Percentiles rank a stretch among this genome's conserved stretches.
phyloP scores from a whole-genome alignment of 2,329 filamentous ascomycete genomes.

The Mollisiaceae sp. region DNA sequence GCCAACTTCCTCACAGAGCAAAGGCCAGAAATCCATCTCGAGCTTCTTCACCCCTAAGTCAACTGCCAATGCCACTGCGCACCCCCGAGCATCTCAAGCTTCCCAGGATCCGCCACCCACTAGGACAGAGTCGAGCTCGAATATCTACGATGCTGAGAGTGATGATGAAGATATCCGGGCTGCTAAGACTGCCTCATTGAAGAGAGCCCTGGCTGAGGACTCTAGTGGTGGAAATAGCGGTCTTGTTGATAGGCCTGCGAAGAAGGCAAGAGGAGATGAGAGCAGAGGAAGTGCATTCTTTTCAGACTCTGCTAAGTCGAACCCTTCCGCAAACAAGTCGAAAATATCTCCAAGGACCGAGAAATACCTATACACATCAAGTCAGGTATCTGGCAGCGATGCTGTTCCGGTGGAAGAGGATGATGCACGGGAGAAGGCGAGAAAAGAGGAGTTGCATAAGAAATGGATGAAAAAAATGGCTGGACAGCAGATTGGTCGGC shows the following conservation, averaged over 20 bases:
- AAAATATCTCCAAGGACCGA: conserved; percentile 51
- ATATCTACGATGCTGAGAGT: conserved; percentile 40
- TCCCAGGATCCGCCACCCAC: conserved; percentile 24
- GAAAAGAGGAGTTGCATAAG: conserved; percentile 75
- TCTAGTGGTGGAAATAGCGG: conserved; percentile 49
- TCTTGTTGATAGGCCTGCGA: conserved; percentile 45
- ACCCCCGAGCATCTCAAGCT: conserved; percentile 42
- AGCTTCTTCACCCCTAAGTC: conserved; percentile 79
- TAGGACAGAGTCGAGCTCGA: conserved; percentile 30
- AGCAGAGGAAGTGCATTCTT: conserved; percentile 47
- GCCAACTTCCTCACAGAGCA: conserved; percentile 30
- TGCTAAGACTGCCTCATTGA: conserved; percentile 42
- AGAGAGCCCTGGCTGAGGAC: conserved; percentile 58
- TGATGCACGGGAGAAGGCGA: conserved; percentile 57
- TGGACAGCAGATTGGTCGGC: conserved; percentile 64
- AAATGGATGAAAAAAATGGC: conserved; percentile 92
- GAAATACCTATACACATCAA: conserved; percentile 57
- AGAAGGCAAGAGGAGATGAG: conserved; percentile 52
- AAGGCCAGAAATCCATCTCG: conserved; percentile 80
- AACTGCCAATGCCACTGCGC: conserved; percentile 53
- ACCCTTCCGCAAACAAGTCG: conserved; percentile 28
- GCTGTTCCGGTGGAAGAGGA: conserved; percentile 47
- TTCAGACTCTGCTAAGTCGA: conserved; percentile 46
- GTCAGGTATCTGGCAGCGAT: conserved; percentile 32
- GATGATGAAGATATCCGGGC: conserved; percentile 32